Percentiles rank a stretch among this genome's conserved stretches.
Conservation (phyloP, 768 basidiomycete genomes). For the Tylopilus subfusipes region DNA sequence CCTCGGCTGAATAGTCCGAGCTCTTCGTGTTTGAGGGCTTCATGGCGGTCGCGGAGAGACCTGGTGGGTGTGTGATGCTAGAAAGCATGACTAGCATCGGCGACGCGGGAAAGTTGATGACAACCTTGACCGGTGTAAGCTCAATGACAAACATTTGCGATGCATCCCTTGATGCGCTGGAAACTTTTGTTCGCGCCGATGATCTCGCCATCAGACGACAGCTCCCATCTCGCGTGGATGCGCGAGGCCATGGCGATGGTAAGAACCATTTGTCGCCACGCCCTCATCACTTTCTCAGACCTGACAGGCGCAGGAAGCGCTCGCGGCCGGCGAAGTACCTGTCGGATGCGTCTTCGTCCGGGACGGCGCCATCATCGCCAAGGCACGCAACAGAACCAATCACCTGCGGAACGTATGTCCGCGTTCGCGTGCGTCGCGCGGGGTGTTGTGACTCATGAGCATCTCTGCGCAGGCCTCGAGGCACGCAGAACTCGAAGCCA, state of each 20-base stretch:
- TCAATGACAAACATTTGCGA: neutral
- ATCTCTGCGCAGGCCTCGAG: slow-evolving; percentile 72
- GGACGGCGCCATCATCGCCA: slow-evolving; percentile 70
- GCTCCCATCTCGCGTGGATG: slow-evolving; percentile 67
- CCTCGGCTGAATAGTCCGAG: slow-evolving; percentile 47
- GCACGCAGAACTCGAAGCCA: slow-evolving; percentile 96
- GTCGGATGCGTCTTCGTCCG: slow-evolving; percentile 96
- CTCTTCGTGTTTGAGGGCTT: slow-evolving; percentile 2
- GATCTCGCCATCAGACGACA: neutral
- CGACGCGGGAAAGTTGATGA: slow-evolving; percentile 7
- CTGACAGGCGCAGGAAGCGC: slow-evolving; percentile 77
- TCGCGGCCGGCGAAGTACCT: slow-evolving; percentile 84
- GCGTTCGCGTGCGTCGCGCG: neutral
- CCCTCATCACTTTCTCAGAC: slow-evolving; percentile 4
- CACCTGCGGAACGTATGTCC: slow-evolving; percentile 82
- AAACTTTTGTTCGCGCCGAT: neutral
- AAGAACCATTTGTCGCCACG: slow-evolving; percentile 7
- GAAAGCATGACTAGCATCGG: slow-evolving; percentile 5
- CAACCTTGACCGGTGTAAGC: neutral
- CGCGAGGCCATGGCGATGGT: slow-evolving; percentile 80
- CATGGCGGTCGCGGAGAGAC: slow-evolving; percentile 11
- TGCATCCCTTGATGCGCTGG: neutral
- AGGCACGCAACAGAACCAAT: slow-evolving; percentile 91
- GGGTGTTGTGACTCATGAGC: neutral
- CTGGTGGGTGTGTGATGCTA: slow-evolving; percentile 2